Evolutionary conservation across 2,329 filamentous ascomycete species (phyloP).

Genomic region (Fusarium bulbicola): DNA sequence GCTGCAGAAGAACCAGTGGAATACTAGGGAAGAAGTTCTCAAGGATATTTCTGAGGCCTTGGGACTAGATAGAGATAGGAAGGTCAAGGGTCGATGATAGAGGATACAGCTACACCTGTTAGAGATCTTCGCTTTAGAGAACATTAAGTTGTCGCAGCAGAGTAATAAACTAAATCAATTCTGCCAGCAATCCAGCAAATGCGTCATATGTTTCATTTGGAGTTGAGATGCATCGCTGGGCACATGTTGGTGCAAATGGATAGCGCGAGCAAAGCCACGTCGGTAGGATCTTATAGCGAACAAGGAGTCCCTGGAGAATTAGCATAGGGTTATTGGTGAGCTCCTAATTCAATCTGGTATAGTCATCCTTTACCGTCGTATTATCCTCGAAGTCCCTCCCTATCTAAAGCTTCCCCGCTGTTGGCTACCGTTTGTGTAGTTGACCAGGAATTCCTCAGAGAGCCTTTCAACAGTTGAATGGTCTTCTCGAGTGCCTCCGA

Average conservation of each 20-base stretch:
- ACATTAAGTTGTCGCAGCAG: not conserved
- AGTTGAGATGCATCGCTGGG: no score
- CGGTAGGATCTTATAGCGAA: not conserved
- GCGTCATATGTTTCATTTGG: no score
- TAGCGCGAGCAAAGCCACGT: fast-evolving
- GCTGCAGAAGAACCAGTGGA: fast-evolving
- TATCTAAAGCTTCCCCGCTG: fast-evolving
- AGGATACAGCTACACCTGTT: no score
- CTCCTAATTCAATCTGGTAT: not conserved
- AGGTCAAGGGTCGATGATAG: fast-evolving
- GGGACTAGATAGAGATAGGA: not conserved
- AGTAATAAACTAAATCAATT: not conserved
- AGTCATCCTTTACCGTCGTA: fast-evolving
- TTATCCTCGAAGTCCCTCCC: not conserved
- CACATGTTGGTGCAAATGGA: not conserved
- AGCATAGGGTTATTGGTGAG: fast-evolving
- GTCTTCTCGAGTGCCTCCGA: fast-evolving
- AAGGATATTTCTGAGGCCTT: not conserved
- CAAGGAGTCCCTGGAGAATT: not conserved
- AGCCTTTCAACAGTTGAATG: fast-evolving
- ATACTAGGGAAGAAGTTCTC: not conserved
- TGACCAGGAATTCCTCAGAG: not conserved
- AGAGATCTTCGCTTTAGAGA: no score
- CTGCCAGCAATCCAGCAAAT: no score
- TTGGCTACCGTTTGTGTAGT: fast-evolving